Percentiles rank a stretch among this genome's conserved stretches.
phyloP scores from a whole-genome alignment of 768 basidiomycete genomes.

The Russula emetica region DNA sequence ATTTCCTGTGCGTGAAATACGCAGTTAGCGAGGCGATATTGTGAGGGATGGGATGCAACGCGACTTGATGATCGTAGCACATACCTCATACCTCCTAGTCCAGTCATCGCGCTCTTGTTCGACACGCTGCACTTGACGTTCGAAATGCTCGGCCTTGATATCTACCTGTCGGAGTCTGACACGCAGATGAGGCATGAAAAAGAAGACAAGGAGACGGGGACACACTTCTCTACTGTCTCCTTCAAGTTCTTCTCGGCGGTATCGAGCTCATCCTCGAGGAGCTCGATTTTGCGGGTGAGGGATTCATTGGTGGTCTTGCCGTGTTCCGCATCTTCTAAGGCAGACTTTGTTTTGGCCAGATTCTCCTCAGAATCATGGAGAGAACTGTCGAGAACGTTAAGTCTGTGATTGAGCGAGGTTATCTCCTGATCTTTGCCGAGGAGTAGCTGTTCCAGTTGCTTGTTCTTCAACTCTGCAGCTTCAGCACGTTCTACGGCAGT shows the following conservation, averaged over 20 bases:
- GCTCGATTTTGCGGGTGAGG: slow-evolving; percentile 75
- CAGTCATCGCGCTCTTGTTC: slow-evolving; percentile 90
- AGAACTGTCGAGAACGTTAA: slow-evolving; percentile 58
- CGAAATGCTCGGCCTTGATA: slow-evolving; percentile 98
- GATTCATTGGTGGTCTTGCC: slow-evolving; percentile 70
- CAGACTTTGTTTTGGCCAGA: slow-evolving; percentile 60
- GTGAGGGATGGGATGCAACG: background rate
- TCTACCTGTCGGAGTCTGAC: slow-evolving; percentile 89
- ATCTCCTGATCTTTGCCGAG: slow-evolving; percentile 86
- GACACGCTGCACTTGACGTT: slow-evolving; percentile 78
- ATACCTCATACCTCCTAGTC: slow-evolving; percentile 94
- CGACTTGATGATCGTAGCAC: slow-evolving; percentile 29
- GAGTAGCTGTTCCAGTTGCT: slow-evolving; percentile 57
- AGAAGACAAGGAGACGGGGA: slow-evolving; percentile 26
- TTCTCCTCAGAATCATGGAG: slow-evolving; percentile 68
- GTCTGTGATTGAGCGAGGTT: slow-evolving; percentile 68
- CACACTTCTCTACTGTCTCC: slow-evolving; percentile 95
- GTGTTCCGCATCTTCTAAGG: slow-evolving; percentile 61
- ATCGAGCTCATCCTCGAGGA: slow-evolving; percentile 95
- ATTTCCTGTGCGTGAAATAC: slow-evolving; percentile 50
- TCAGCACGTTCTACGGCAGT: slow-evolving; percentile 77
- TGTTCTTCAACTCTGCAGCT: slow-evolving; percentile 77
- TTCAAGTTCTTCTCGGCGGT: slow-evolving; percentile 93
- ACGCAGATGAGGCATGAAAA: slow-evolving; percentile 7
- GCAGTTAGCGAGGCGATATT: slow-evolving; percentile 17